These are phyloP conservation scores for Cryphonectria carpinicola DNA, from an alignment of 2,329 filamentous ascomycete genomes.

Conservation along the genomic window DNA sequence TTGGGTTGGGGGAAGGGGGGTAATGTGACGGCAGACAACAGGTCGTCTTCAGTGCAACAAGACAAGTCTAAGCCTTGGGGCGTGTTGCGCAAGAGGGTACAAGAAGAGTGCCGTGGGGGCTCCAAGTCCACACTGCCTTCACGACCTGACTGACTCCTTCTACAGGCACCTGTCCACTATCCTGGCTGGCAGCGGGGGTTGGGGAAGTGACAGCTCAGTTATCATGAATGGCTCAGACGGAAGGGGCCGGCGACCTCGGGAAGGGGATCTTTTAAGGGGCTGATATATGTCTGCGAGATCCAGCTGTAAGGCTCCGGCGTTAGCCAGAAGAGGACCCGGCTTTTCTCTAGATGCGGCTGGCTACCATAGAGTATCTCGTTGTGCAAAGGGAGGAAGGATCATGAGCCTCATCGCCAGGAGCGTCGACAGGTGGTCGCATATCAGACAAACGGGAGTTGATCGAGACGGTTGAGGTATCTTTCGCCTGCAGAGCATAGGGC, in stretches of 20 bases:
- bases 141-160: background rate
- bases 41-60: background rate
- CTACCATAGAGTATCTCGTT: slow-evolving; percentile 15
- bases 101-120: background rate
- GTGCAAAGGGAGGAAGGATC: slow-evolving; percentile 1
- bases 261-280: slow-evolving; percentile 7
- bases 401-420: slow-evolving; percentile 13
- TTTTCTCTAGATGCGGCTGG: slow-evolving; percentile 7
- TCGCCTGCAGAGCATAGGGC: slow-evolving; percentile 5
- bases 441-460: slow-evolving; percentile 16
- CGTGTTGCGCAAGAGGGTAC: background rate
- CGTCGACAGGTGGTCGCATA: slow-evolving; percentile 21
- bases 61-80: background rate
- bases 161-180: background rate
- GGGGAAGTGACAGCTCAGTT: background rate
- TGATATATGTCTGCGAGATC: slow-evolving; percentile 17
- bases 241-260: slow-evolving; percentile 21
- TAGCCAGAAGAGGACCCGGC: slow-evolving; percentile 7
- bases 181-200: background rate
- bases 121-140: background rate
- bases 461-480: slow-evolving; percentile 10
- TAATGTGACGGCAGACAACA: background rate
- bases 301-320: slow-evolving; percentile 2
- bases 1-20: too few species aligned
- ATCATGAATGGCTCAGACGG: slow-evolving; percentile 18